Evolutionary conservation across 805 yeast genomes (phyloP).

Genomic region (Phaffomyces thermotolerans): DNA sequence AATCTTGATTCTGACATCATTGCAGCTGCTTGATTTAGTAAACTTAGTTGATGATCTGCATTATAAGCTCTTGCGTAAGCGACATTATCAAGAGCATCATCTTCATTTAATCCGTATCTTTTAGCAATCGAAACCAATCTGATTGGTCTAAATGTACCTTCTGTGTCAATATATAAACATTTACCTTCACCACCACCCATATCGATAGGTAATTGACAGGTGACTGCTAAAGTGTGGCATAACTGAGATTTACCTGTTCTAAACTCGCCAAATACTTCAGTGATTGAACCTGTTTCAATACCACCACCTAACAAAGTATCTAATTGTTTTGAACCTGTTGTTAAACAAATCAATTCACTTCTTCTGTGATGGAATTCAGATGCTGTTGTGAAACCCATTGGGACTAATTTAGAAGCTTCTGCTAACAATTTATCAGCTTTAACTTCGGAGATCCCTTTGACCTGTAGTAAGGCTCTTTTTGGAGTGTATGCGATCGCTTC

Average conservation of each 20-base stretch:
- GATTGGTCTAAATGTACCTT: conserved; percentile 92
- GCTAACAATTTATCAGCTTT: conserved; percentile 80
- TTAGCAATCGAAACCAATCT: conserved; percentile 85
- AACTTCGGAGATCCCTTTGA: conserved; percentile 92
- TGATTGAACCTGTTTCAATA: conserved; percentile 92
- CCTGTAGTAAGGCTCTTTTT: conserved; percentile 62
- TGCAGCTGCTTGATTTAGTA: conserved; percentile 82
- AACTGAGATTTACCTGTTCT: conserved; percentile 96
- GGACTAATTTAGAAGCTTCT: conserved; percentile 83
- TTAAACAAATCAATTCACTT: conserved; percentile 82
- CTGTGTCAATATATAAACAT: conserved; percentile 92
- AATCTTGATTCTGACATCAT: conserved; percentile 96
- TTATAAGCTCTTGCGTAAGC: conserved; percentile 97
- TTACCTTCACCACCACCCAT: conserved; percentile 99
- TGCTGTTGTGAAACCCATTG: conserved; percentile 96
- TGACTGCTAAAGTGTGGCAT: conserved; percentile 94
- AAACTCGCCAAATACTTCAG: conserved; percentile 95
- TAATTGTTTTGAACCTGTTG: conserved; percentile 91
- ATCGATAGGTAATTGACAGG: conserved; percentile 92
- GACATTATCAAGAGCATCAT: conserved; percentile 92
- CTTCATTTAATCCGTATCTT: conserved; percentile 85
- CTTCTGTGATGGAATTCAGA: conserved; percentile 88
- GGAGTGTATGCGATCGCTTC: conserved; percentile 94
- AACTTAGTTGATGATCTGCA: conserved; percentile 89
- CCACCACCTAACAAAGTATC: conserved; percentile 96